Evolutionary conservation across 257 asterid genomes (phyloP), one percentile per base, ranked within the genome.

Genomic region (Rauvolfia tetraphylla): DNA sequence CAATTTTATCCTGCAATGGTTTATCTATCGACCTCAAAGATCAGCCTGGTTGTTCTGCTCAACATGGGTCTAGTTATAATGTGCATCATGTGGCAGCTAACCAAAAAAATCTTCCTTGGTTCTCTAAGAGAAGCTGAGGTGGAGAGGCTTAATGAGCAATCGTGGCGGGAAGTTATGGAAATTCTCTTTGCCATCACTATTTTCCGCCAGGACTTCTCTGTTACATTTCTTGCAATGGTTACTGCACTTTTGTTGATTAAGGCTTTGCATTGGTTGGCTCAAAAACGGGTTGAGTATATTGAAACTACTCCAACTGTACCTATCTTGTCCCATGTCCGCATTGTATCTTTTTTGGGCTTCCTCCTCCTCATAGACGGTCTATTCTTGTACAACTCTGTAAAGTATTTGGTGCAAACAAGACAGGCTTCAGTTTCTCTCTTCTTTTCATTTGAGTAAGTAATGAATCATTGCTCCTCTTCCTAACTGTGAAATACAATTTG

Each of bases 181-280:
- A 95, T 95, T 81, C 91, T 92, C 62, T 95, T 95, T 79, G 97
- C 99, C 27, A 90, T 95, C 77, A 92, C 99, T 72, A 95, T 95
- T 80, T 95, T 95, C 85, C 86, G 99, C 49, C 98, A 92, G 84
- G 97, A 92, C 75, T 95, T 95, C 81, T 95, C 99, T 0, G 96
- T 89, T 71, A 77, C 86, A 4, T 95, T 95, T 81, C 92, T 95
- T 9, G 93, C 92, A 0, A 89, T 90, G 98, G 96, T 95, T 54
- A 91, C 98, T 56, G 86, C 96, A 25, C 90, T 95, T 79, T 89
- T 95, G 77, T 86, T 95, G 86, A 90, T 95, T 80, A 95, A 95
- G 85, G 91, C 97, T 71, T 85, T 95, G 93, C 99, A 95, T 82
- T 95, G 99, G 99, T 84, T 95, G 91, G 98, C 96, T 75, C 99